Conservation (phyloP, 192 early-diverging fungal genomes). For the Coemansia sp. region DNA sequence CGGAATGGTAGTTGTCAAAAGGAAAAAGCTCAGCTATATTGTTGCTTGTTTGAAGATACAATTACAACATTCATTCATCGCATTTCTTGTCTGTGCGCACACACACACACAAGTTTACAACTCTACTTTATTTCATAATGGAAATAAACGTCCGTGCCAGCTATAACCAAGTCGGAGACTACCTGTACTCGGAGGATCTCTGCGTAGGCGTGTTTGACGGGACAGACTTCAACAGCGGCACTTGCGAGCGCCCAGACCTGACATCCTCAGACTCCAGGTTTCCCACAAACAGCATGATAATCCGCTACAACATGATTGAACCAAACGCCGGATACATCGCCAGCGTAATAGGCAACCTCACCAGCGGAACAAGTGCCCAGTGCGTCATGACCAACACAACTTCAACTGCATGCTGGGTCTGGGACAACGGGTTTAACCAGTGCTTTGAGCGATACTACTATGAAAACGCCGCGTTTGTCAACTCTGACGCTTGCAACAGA, state of each 20-base stretch:
- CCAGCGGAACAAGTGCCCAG: constrained; percentile 40
- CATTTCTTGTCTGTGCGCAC: constrained; percentile 6
- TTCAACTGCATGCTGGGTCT: constrained; percentile 45
- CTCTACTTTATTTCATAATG: not conserved
- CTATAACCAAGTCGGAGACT: constrained; percentile 41
- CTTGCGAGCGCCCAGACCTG: constrained; percentile 25
- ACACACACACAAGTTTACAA: not conserved
- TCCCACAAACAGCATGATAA: constrained; percentile 23
- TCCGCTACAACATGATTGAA: constrained; percentile 37
- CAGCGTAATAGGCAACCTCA: constrained; percentile 28
- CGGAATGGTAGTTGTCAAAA: no score
- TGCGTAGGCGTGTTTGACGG: constrained; percentile 52
- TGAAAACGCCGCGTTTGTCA: not conserved
- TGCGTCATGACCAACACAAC: constrained; percentile 45
- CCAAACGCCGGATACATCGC: constrained; percentile 22
- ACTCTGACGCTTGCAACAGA: constrained; percentile 22
- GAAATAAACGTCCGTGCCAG: constrained; percentile 4
- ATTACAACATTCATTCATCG: no score
- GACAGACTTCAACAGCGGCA: constrained; percentile 45
- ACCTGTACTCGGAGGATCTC: constrained; percentile 47
- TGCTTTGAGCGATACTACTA: constrained; percentile 26
- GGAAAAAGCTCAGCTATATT: no score
- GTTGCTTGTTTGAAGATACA: no score
- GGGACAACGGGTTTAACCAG: constrained; percentile 22
- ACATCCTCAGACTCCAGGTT: constrained; percentile 11